These are phyloP conservation scores for Tricholoma furcatifolium DNA, from an alignment of 768 basidiomycete species.

Conservation along the genomic window DNA sequence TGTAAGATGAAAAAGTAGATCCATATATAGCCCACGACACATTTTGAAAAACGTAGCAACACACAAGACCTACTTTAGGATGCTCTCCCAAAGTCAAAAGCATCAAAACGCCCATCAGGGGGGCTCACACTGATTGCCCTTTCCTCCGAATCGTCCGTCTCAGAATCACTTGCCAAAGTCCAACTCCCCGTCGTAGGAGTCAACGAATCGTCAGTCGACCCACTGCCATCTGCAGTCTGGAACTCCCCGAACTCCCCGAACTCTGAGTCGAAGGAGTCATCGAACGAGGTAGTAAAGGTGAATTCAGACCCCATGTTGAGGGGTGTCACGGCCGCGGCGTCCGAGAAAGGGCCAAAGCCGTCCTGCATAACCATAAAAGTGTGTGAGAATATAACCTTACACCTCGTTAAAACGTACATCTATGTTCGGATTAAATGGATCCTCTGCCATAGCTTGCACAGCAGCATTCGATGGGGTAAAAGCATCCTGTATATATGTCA, in stretches of 20 bases:
- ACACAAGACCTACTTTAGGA: neutral
- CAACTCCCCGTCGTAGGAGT: constrained; percentile 72
- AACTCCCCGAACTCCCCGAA: constrained; percentile 87
- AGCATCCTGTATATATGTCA: constrained; percentile 40
- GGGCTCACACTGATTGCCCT: constrained; percentile 12
- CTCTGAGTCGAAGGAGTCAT: constrained; percentile 58
- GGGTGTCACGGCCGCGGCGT: constrained; percentile 40
- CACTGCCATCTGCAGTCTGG: constrained; percentile 39
- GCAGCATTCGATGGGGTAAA: constrained; percentile 40
- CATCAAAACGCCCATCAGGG: constrained; percentile 2
- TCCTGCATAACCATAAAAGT: constrained; percentile 38
- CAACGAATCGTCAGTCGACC: constrained; percentile 28
- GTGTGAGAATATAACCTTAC: constrained; percentile 4
- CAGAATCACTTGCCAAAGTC: constrained; percentile 55
- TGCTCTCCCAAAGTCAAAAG: neutral
- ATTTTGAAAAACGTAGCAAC: neutral
- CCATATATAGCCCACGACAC: neutral
- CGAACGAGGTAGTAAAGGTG: constrained; percentile 62
- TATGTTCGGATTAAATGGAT: constrained; percentile 52
- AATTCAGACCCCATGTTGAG: constrained; percentile 40
- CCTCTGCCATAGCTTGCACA: constrained; percentile 37
- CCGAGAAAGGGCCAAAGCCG: constrained; percentile 81
- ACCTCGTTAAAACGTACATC: constrained; percentile 44
- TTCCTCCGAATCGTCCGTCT: constrained; percentile 25
- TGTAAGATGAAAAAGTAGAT: neutral